These are phyloP conservation scores for Penicillium malachiteum DNA, from an alignment of 495 filamentous ascomycete species.

Conservation along the genomic window DNA sequence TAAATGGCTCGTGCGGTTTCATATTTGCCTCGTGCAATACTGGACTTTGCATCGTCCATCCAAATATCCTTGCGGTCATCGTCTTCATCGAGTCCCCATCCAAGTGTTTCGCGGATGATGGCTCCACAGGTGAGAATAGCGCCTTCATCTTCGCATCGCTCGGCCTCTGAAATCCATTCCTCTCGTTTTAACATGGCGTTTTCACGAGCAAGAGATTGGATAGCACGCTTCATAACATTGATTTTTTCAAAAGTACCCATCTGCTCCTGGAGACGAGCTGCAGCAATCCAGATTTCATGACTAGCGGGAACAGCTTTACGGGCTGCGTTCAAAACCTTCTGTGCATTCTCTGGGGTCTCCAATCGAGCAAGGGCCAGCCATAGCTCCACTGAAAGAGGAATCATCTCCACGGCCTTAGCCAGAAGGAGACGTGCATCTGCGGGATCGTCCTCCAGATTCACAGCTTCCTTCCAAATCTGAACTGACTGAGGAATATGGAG, in stretches of 20 bases:
- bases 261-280: constrained; percentile 88
- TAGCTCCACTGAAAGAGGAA: constrained; percentile 87
- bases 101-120: constrained; percentile 90
- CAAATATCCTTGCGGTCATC: constrained; percentile 94
- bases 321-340: constrained; percentile 91
- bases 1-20: constrained; percentile 93
- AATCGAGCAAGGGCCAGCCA: constrained; percentile 92
- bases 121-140: constrained; percentile 80
- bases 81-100: constrained; percentile 92
- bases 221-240: constrained; percentile 91
- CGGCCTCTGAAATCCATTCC: constrained; percentile 94
- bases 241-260: constrained; percentile 70
- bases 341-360: constrained; percentile 85
- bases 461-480: constrained; percentile 94
- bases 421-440: constrained; percentile 83
- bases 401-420: constrained; percentile 90
- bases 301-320: constrained; percentile 90
- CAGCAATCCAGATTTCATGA: constrained; percentile 94
- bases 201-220: constrained; percentile 84
- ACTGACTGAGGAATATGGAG: constrained; percentile 90
- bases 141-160: constrained; percentile 91
- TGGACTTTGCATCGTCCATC: constrained; percentile 85
- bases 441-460: constrained; percentile 88
- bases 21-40: constrained; percentile 74
- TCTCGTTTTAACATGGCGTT: constrained; percentile 96